Evolutionary conservation across 345 rosid genomes (phyloP).

Genomic region (Linum tenue): DNA sequence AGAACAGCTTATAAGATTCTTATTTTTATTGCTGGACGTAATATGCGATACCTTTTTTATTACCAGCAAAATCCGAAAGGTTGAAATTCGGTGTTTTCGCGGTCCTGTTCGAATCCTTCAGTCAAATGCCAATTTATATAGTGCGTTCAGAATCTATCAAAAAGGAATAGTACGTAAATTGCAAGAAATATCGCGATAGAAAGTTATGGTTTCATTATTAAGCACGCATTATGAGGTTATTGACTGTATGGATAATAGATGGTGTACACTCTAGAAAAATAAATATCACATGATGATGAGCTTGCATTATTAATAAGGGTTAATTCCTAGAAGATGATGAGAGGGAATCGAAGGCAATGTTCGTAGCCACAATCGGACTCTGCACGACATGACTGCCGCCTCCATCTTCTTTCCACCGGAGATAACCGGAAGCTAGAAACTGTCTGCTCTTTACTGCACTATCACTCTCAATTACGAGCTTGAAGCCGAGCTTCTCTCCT

Average conservation of each 20-base stretch:
- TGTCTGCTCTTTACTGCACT: conserved; percentile 1
- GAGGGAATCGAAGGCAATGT: background rate
- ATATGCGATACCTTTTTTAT: no score
- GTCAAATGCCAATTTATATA: no score
- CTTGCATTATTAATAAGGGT: background rate
- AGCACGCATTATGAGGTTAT: no score
- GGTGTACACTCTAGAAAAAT: background rate
- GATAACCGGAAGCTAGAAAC: conserved; percentile 24
- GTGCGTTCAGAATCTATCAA: no score
- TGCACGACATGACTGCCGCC: conserved; percentile 30
- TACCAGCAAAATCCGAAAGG: no score
- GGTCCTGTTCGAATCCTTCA: no score
- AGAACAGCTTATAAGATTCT: background rate
- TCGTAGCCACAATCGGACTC: conserved; percentile 41
- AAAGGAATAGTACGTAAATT: no score
- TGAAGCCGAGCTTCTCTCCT: conserved; percentile 34
- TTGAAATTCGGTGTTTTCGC: no score
- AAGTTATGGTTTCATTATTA: no score
- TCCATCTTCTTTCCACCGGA: conserved; percentile 38
- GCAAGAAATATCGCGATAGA: no score
- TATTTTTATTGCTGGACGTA: no score
- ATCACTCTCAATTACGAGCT: conserved; percentile 29
- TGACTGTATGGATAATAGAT: no score
- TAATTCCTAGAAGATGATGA: background rate
- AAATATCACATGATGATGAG: background rate